Evolutionary conservation across 805 yeast genomes (phyloP).

Genomic region (Kuraishia molischiana): DNA sequence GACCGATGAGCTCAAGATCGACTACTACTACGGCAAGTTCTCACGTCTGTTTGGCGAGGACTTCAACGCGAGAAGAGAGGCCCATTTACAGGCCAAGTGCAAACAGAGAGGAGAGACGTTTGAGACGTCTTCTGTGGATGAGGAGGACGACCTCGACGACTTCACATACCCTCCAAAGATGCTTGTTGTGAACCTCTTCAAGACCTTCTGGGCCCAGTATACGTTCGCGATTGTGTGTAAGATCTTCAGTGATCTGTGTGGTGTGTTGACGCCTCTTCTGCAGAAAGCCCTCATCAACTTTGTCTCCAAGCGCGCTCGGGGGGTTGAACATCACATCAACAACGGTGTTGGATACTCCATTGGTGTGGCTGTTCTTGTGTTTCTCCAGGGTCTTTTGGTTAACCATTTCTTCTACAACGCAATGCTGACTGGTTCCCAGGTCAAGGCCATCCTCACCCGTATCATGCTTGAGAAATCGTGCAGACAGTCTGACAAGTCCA

Average conservation of each 20-base stretch:
- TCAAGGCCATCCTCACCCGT: slow-evolving; percentile 59
- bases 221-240: slow-evolving; percentile 28
- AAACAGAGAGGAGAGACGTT: slow-evolving; percentile 12
- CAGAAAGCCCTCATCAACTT: slow-evolving; percentile 54
- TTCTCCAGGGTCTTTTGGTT: slow-evolving; percentile 34
- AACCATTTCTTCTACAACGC: slow-evolving; percentile 57
- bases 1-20: slow-evolving; percentile 31
- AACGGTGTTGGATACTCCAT: slow-evolving; percentile 72
- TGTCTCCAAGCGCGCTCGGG: slow-evolving; percentile 40
- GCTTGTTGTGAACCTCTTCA: slow-evolving; percentile 28
- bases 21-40: slow-evolving; percentile 27
- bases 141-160: slow-evolving; percentile 12
- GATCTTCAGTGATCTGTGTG: slow-evolving; percentile 31
- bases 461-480: slow-evolving; percentile 60
- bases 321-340: slow-evolving; percentile 31
- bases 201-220: slow-evolving; percentile 39
- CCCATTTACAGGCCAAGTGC: slow-evolving; percentile 20
- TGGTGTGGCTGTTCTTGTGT: slow-evolving; percentile 54
- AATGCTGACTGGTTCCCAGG: slow-evolving; percentile 57
- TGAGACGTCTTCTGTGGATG: slow-evolving; percentile 7
- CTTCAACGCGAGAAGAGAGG: slow-evolving; percentile 17
- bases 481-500: slow-evolving; percentile 48
- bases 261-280: slow-evolving; percentile 54
- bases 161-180: slow-evolving; percentile 12
- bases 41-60: slow-evolving; percentile 20